phyloP scores from a whole-genome alignment of 371 early-diverging fungal genomes.

The Mucor plumbeus region DNA sequence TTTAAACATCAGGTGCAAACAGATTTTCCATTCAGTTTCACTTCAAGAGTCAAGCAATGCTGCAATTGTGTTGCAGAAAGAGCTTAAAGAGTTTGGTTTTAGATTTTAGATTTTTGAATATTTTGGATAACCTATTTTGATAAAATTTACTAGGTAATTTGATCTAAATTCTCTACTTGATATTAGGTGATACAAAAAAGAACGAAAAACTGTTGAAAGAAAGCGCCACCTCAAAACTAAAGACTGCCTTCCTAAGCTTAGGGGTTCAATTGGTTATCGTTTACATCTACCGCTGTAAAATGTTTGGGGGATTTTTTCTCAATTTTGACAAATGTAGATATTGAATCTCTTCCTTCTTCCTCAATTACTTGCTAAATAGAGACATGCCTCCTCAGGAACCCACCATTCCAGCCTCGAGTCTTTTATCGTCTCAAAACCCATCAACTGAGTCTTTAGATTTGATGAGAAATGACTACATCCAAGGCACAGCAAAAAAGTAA shows the following conservation, averaged over 20 bases:
- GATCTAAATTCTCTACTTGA: too few species aligned
- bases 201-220: too few species aligned
- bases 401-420: neutral
- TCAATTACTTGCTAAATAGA: neutral
- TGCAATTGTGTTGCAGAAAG: too few species aligned
- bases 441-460: slow-evolving; percentile 28
- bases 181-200: too few species aligned
- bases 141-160: too few species aligned
- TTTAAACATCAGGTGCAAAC: too few species aligned
- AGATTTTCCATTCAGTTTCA: too few species aligned
- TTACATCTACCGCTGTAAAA: slow-evolving; percentile 3
- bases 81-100: too few species aligned
- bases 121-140: too few species aligned
- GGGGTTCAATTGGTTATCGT: slow-evolving; percentile 4
- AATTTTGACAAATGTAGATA: neutral
- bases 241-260: slow-evolving; percentile 4
- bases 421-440: neutral
- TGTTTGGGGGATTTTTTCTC: slow-evolving; percentile 3
- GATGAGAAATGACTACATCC: slow-evolving; percentile 28
- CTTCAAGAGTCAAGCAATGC: too few species aligned
- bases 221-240: neutral
- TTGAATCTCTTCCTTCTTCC: slow-evolving; percentile 1
- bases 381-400: slow-evolving; percentile 27
- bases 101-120: too few species aligned
- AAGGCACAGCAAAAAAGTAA: slow-evolving; percentile 28